Evolutionary conservation across 2,329 filamentous ascomycete species (phyloP).

Genomic region (Monilinia fructigena): DNA sequence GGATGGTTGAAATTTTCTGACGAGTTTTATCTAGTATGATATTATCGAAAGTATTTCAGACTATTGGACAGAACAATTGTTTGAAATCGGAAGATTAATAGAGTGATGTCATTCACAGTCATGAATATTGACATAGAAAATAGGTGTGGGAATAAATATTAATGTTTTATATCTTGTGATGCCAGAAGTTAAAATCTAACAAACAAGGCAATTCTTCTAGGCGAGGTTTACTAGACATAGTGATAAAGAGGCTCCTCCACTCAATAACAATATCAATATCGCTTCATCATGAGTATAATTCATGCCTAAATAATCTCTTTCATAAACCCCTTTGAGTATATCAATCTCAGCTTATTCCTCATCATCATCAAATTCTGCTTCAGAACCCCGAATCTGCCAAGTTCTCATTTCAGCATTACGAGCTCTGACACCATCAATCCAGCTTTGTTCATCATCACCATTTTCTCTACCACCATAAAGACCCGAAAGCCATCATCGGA

Average conservation of each 20-base stretch:
- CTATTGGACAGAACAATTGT: too few relatives aligned
- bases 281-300: background rate
- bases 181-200: too few relatives aligned
- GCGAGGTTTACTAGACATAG: too few relatives aligned
- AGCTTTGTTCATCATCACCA: constrained; percentile 43
- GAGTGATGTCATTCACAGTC: too few relatives aligned
- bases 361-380: constrained; percentile 35
- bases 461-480: constrained; percentile 52
- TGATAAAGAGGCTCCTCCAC: background rate
- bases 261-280: background rate
- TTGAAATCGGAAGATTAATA: too few relatives aligned
- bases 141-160: too few relatives aligned
- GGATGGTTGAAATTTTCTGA: too few relatives aligned
- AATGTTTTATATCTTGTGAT: too few relatives aligned
- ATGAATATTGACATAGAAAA: too few relatives aligned
- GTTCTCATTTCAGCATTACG: constrained; percentile 33
- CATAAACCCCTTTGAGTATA: background rate
- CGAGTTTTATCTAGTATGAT: too few relatives aligned
- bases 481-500: constrained; percentile 46
- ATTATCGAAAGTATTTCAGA: too few relatives aligned
- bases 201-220: too few relatives aligned
- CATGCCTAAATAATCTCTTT: background rate
- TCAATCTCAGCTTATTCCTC: constrained; percentile 30
- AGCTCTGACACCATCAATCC: constrained; percentile 41
- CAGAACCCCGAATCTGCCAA: constrained; percentile 24